These are phyloP conservation scores for Trichoderma sp. DNA, from an alignment of 2,329 filamentous ascomycete species.

Conservation along the genomic window DNA sequence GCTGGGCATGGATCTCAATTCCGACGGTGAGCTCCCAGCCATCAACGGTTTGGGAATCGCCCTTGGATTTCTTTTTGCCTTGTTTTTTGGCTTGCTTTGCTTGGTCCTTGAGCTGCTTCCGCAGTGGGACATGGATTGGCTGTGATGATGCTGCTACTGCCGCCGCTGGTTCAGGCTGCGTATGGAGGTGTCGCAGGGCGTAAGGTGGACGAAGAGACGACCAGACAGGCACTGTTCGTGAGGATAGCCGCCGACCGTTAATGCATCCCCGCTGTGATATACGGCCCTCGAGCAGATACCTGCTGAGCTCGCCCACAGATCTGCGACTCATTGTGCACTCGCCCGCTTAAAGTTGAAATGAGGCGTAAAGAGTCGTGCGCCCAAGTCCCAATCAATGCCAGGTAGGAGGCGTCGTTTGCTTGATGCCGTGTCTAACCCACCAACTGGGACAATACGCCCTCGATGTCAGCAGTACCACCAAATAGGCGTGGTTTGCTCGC, in stretches of 20 bases:
- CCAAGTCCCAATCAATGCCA: neutral
- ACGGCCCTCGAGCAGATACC: constrained; percentile 51
- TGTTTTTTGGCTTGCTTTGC: constrained; percentile 70
- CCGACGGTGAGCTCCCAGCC: constrained; percentile 95
- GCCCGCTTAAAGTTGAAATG: neutral
- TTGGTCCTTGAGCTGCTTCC: constrained; percentile 73
- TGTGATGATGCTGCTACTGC: constrained; percentile 17
- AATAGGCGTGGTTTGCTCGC: neutral
- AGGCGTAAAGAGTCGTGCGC: neutral
- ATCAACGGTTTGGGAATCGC: constrained; percentile 52
- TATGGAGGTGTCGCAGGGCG: constrained; percentile 36
- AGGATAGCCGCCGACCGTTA: constrained; percentile 22
- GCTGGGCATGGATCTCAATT: constrained; percentile 94
- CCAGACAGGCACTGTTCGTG: constrained; percentile 24
- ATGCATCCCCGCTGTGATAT: constrained; percentile 47
- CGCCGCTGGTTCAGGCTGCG: constrained; percentile 27
- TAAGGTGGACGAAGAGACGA: constrained; percentile 18
- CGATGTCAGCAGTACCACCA: neutral
- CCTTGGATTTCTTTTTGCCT: constrained; percentile 50
- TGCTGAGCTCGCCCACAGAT: constrained; percentile 46
- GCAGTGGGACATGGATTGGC: constrained; percentile 51
- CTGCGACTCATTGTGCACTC: constrained; percentile 45
- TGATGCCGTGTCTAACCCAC: constrained; percentile 4
- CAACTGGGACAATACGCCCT: neutral
- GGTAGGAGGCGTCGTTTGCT: neutral